These are phyloP conservation scores for Sistotremastrum niveocremeum DNA, from an alignment of 768 basidiomycete genomes.

Conservation along the genomic window DNA sequence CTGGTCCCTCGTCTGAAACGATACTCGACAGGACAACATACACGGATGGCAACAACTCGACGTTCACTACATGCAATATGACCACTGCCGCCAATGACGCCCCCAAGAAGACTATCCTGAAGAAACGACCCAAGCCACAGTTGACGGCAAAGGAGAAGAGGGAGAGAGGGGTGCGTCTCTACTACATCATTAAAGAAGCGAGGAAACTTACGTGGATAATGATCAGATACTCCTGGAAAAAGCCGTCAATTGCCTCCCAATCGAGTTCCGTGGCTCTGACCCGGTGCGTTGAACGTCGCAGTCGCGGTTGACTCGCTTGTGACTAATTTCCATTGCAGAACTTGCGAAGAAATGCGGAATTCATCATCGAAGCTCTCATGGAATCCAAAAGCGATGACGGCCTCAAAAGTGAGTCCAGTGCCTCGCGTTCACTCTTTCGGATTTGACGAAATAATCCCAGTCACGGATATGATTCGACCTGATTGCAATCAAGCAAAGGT, in stretches of 20 bases:
- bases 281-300: constrained; percentile 38
- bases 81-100: constrained; percentile 9
- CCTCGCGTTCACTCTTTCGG: not conserved
- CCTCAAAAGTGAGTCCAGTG: constrained; percentile 41
- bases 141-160: constrained; percentile 72
- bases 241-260: constrained; percentile 60
- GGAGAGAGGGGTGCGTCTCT: constrained; percentile 48
- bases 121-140: constrained; percentile 50
- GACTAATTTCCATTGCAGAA: constrained; percentile 26
- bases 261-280: constrained; percentile 85
- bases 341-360: constrained; percentile 67
- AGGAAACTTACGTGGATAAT: constrained; percentile 27
- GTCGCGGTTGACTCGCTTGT: not conserved
- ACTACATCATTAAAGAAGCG: not conserved
- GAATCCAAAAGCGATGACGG: constrained; percentile 40
- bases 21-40: constrained; percentile 17
- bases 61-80: constrained; percentile 16
- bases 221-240: constrained; percentile 39
- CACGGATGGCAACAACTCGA: constrained; percentile 21
- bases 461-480: constrained; percentile 30
- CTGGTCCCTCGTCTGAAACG: constrained; percentile 11
- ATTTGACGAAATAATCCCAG: not conserved
- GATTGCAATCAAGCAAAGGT: constrained; percentile 83
- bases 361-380: constrained; percentile 64
- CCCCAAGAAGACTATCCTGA: constrained; percentile 27